Evolutionary conservation across 139 green algal genomes (phyloP), one percentile per base, ranked within the genome.

Genomic region (Chlorella sorokiniana): DNA sequence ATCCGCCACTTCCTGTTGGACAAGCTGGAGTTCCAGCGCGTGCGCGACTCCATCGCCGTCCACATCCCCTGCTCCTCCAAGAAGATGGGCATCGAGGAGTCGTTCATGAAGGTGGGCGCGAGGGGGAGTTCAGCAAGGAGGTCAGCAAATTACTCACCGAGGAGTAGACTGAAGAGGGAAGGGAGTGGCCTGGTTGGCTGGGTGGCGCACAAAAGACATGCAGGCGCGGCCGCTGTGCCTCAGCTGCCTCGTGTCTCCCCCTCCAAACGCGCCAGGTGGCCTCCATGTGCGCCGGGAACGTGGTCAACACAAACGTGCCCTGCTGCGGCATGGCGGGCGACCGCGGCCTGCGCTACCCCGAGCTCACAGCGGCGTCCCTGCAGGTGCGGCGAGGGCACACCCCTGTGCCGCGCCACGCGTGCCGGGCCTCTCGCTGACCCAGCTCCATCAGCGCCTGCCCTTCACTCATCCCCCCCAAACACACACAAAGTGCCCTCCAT

Each of bases 301-400:
- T 94, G 42, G 87, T 94, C 0, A 88, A 88, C 75, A 91, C 86
- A 0, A 94, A 93, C 78, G 91, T 98, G 38, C 95, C 96, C 69
- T 99, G 96, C 93, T 98, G 95, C 88, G 95, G 96, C 82, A 98
- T 98, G 95, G 96, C 96, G 2, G 96, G 96, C 23, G 96, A 99
- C 88, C 86, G 95, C 35, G 95, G 95, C 78, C 96, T 99, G 95
- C 91, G 96, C 45, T 98, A 94, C 87, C 93, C 94, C 3, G 95
- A 99, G 93, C 92, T 99, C 31, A 98, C 94, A 0, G 94, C 70
- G 22, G 78, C 83, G 48, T 91, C 91, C 3, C 82, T 99, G 84
- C 86, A 93, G 83, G 73, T 69, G 51, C 3, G 71, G n/a, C 48
- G 16, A 59, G 16, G 14, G 48, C 48, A 25, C 48, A 59, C 48